Evolutionary conservation across 1,284 basidiomycete species (phyloP).

Genomic region (Inonotus obliquus): DNA sequence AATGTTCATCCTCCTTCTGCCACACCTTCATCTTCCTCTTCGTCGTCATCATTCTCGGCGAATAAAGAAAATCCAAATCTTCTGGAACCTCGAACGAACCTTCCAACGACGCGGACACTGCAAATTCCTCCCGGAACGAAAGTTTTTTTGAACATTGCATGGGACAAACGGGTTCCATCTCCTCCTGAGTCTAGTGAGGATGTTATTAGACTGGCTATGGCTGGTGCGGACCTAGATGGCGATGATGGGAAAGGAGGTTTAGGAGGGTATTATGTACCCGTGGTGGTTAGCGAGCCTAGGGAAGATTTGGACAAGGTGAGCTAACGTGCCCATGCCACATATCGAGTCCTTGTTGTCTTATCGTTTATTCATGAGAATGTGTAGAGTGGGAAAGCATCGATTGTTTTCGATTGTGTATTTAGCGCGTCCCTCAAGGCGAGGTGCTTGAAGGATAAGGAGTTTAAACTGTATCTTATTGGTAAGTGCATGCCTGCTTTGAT

Average conservation of each 20-base stretch:
- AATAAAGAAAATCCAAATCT: slow-evolving; percentile 21
- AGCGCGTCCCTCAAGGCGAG: slow-evolving; percentile 54
- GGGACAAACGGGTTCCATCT: slow-evolving; percentile 59
- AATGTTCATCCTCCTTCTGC: background rate
- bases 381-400: slow-evolving; percentile 58
- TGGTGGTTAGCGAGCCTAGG: slow-evolving; percentile 63
- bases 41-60: background rate
- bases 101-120: slow-evolving; percentile 23
- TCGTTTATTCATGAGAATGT: background rate
- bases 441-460: slow-evolving; percentile 51
- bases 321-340: background rate
- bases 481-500: background rate
- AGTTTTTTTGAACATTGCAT: slow-evolving; percentile 69
- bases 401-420: slow-evolving; percentile 70
- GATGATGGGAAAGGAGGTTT: slow-evolving; percentile 25
- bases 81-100: slow-evolving; percentile 15
- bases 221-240: slow-evolving; percentile 38
- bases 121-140: slow-evolving; percentile 47
- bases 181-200: slow-evolving; percentile 56
- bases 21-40: slow-evolving; percentile 10
- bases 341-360: background rate
- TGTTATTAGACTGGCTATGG: slow-evolving; percentile 50
- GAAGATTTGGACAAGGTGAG: slow-evolving; percentile 62
- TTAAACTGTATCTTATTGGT: slow-evolving; percentile 69
- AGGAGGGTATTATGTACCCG: slow-evolving; percentile 55